Evolutionary conservation across 495 filamentous ascomycete genomes (phyloP).

Genomic region (Neurospora sp.): DNA sequence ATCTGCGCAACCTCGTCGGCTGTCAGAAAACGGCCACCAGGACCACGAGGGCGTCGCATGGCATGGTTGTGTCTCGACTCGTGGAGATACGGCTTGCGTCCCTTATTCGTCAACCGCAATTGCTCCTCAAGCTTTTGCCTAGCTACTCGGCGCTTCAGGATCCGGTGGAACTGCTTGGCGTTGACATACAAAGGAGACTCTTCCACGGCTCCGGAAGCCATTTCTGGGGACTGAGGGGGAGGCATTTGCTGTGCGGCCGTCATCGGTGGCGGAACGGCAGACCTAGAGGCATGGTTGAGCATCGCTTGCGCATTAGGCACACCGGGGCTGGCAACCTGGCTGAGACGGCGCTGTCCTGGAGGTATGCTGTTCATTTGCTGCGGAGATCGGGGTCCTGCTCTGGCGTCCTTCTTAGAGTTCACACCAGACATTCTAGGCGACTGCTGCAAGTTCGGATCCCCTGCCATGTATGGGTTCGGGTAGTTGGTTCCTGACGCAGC

Average conservation of each 20-base stretch:
- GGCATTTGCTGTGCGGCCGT: conserved; percentile 40
- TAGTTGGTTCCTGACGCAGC: conserved; percentile 53
- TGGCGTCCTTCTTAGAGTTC: conserved; percentile 46
- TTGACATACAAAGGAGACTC: conserved; percentile 97
- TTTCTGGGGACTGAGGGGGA: conserved; percentile 73
- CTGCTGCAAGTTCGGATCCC: conserved; percentile 45
- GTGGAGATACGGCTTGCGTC: conserved; percentile 93
- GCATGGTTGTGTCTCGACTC: conserved; percentile 99
- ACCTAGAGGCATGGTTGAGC: conserved; percentile 41
- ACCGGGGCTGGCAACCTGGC: conserved; percentile 54
- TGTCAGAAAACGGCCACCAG: conserved; percentile 93
- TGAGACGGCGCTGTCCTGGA: conserved; percentile 43
- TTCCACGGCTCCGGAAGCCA: conserved; percentile 65
- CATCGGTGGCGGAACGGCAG: conserved; percentile 35
- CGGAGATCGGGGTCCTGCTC: conserved; percentile 48
- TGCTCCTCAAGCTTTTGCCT: conserved; percentile 89
- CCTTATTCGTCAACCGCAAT: conserved; percentile 83
- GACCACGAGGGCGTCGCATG: conserved; percentile 90
- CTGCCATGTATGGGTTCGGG: conserved; percentile 39
- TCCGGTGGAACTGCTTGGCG: conserved; percentile 96
- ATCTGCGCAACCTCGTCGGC: conserved; percentile 95
- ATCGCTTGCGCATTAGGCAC: conserved; percentile 46
- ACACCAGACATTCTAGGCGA: conserved; percentile 47
- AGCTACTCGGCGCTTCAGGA: conserved; percentile 85
- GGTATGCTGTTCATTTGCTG: conserved; percentile 47